Evolutionary conservation across 768 basidiomycete genomes (phyloP).

Genomic region (Tylopilus sp.): DNA sequence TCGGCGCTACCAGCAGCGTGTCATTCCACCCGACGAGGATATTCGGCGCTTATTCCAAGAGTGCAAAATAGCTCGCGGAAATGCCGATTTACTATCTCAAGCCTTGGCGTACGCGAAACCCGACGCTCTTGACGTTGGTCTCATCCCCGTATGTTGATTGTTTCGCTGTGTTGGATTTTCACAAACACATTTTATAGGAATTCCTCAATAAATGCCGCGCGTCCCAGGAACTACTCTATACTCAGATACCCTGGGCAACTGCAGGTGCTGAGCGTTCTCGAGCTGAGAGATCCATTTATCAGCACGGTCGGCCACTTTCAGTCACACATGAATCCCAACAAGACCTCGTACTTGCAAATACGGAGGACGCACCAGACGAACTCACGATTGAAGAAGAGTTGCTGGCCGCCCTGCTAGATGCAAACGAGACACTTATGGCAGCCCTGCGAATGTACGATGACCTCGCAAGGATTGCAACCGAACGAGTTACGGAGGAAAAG

Average conservation of each 20-base stretch:
- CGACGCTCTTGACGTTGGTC: conserved; percentile 58
- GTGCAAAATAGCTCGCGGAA: conserved; percentile 79
- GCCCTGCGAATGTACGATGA: conserved; percentile 77
- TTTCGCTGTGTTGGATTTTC: background rate
- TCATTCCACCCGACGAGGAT: conserved; percentile 80
- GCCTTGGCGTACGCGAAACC: conserved; percentile 67
- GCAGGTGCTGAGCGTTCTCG: conserved; percentile 76
- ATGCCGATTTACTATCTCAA: conserved; percentile 70
- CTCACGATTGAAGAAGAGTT: conserved; percentile 73
- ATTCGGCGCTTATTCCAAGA: conserved; percentile 81
- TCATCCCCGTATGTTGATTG: conserved; percentile 57
- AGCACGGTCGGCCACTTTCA: conserved; percentile 16
- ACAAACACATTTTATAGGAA: conserved; percentile 50
- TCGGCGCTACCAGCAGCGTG: conserved; percentile 26
- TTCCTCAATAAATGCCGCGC: conserved; percentile 74
- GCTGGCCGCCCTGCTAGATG: conserved; percentile 65
- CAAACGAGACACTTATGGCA: conserved; percentile 68
- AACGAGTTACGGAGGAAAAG: conserved; percentile 54
- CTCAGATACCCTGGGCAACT: conserved; percentile 90
- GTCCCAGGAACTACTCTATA: conserved; percentile 80
- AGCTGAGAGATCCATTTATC: conserved; percentile 21
- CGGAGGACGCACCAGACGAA: conserved; percentile 37
- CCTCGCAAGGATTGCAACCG: conserved; percentile 61
- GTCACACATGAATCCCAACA: conserved; percentile 19
- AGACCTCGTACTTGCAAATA: conserved; percentile 21